Percentiles rank a stretch among this genome's conserved stretches.
Evolutionary conservation across 306 rosid genomes (phyloP).

Genomic region (Parietaria judaica): DNA sequence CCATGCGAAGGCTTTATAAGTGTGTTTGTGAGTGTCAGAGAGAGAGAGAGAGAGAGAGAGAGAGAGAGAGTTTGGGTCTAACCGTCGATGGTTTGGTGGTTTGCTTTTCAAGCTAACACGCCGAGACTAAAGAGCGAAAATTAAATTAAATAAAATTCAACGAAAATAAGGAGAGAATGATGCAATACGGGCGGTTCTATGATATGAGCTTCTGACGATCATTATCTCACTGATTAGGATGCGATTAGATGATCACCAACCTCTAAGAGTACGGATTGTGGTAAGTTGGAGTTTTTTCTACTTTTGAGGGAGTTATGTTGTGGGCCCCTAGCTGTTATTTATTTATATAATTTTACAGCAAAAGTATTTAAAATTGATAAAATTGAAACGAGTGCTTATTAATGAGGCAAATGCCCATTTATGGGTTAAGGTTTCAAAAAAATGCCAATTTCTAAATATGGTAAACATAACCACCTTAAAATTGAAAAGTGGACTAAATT

Average conservation of each 20-base stretch:
- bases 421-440: too few species aligned
- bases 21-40: background rate
- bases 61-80: constrained; percentile 20
- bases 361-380: too few species aligned
- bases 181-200: constrained; percentile 17
- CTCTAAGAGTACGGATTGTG: constrained; percentile 17
- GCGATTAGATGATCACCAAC: constrained; percentile 4
- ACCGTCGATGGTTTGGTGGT: constrained; percentile 27
- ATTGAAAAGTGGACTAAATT: too few species aligned
- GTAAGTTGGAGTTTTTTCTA: background rate
- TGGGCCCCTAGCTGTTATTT: too few species aligned
- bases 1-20: background rate
- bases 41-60: background rate
- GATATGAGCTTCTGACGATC: background rate
- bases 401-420: too few species aligned
- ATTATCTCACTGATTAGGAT: constrained; percentile 16
- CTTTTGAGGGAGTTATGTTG: background rate
- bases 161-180: constrained; percentile 5
- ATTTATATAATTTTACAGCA: too few species aligned
- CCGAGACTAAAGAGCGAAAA: constrained; percentile 15
- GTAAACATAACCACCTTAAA: too few species aligned
- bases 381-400: too few species aligned
- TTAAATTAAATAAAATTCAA: background rate
- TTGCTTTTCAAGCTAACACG: constrained; percentile 28
- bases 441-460: too few species aligned